These are phyloP conservation scores for Metschnikowia amazonensis DNA, from an alignment of 805 yeast genomes.

Conservation along the genomic window DNA sequence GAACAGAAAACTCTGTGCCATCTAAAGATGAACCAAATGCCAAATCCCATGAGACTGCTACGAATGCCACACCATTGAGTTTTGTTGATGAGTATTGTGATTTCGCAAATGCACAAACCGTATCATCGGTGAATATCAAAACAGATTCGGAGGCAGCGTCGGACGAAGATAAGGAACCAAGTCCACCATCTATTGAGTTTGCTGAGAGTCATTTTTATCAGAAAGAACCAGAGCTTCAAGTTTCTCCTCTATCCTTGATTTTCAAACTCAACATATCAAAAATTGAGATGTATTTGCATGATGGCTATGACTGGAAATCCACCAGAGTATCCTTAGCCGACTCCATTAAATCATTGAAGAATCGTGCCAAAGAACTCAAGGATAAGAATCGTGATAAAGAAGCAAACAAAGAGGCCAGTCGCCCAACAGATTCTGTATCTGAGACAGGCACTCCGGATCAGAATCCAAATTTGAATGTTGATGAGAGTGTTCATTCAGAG, in stretches of 20 bases:
- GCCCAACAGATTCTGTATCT: background rate
- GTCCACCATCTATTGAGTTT: background rate
- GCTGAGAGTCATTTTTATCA: slow-evolving; percentile 3
- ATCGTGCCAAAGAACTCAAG: slow-evolving; percentile 30
- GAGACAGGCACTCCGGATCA: background rate
- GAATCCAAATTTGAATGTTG: background rate
- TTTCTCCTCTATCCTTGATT: slow-evolving; percentile 9
- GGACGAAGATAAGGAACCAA: background rate
- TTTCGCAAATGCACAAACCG: background rate
- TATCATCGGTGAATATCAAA: background rate
- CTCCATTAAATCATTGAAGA: slow-evolving; percentile 63
- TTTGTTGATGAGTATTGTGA: slow-evolving; percentile 2
- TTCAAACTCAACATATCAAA: slow-evolving; percentile 37
- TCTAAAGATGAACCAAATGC: background rate
- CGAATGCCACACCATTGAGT: background rate
- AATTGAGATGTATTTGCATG: slow-evolving; percentile 53
- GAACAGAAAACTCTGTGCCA: background rate
- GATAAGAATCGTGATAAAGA: slow-evolving; percentile 8
- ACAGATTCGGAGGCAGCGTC: background rate
- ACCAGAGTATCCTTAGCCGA: slow-evolving; percentile 66
- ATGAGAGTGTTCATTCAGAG: background rate
- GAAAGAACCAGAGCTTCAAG: background rate
- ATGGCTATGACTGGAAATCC: slow-evolving; percentile 90
- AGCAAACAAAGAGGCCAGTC: slow-evolving; percentile 9
- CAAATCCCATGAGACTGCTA: background rate